Base-by-base conservation (phyloP, 345 rosid species). In the Eucalyptus pauciflora region DNA sequence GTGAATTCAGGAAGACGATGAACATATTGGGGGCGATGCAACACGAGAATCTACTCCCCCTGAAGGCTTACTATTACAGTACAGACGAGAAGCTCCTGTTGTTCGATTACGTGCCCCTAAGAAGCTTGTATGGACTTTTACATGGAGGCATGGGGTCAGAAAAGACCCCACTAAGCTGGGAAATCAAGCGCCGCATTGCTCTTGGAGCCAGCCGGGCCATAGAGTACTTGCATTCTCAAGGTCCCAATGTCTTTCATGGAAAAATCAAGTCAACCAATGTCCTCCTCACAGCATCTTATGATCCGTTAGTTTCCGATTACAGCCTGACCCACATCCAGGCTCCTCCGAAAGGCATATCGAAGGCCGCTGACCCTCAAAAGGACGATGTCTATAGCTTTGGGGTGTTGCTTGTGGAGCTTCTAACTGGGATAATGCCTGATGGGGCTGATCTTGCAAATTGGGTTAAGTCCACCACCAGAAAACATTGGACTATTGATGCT, bases 401-500 rank as follows among this genome's bases (percentile, higher is more conserved):
- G n/a, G 96, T 97, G 48, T 91, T 97, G 87, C 92, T 96, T 79
- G 95, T 97, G 2, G 99, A 97, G 92, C 93, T 97, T 95, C 92
- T 97, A 89, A 97, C 98, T 3, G 99, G 98, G 87, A 97, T 94
- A 91, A 98, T 5, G 43, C 4, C 98, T 20, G 11, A 22, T 7
- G 25, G 60, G 95, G 94, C 91, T 46, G 99, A 97, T 91, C 98
- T 97, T 9, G 97, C 96, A 0, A 91, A 95, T 86, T 96, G 96
- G 99, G 98, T 95, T 7, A 97, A 94, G 89, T 94, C 98, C 10
- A 98, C 95, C 16, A 96, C 95, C 18, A 91, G 96, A 89, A 96
- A 95, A 90, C 98, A 96, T 86, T 95, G 96, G 98, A 96, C 98
- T 50, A 96, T 97, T 43, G 97, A 96, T 93, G 98, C 94, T 33